Evolutionary conservation across 768 basidiomycete species (phyloP), one percentile per base, ranked within the genome.

Genomic region (Tulasnella sp.): DNA sequence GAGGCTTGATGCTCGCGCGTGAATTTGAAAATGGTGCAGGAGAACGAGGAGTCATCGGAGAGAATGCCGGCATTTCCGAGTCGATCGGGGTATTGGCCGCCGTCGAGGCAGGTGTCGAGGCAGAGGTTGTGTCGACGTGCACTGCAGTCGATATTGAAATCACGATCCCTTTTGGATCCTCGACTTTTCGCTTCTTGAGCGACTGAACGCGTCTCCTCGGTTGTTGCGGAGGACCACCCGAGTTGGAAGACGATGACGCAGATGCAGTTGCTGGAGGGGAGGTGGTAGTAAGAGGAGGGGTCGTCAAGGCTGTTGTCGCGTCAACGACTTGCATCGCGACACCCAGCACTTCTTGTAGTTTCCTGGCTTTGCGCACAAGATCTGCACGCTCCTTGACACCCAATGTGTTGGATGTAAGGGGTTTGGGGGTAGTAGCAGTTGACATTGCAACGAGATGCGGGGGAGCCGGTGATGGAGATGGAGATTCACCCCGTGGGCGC

Each of bases 321-420:
- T 48, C 59, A 23, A 51, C 51, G 50, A 60, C 41, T 26, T 60
- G 59, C 50, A 53, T 51, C 21, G 59, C 32, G 17, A 51, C 59
- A 29, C 59, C 59, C n/a, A 60, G 42, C 32, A 60, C 41, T 38
- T 60, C 50, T 42, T 60, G 50, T 17, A 60, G 50, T 26, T 60
- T 60, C 15, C 59, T 49, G 34, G 59, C 38, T 34, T 42, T 29
- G 17, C 38, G 3, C 19, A 60, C 42, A 13, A 60, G 59, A 1
- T 60, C 59, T 7, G 59, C 48, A 26, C 59, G 59, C 19, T 58
- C 56, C 30, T 50, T 58, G 8, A 45, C 21, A 2, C 15, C 19
- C 27, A 58, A 45, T 27, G 45, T 58, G 38, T 58, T 58, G n/a
- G 56, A 21, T 2, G 56, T 58, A 13, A 26, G 48, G 11, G 56